These are phyloP conservation scores for Filosporella fistucella DNA, from an alignment of 495 filamentous ascomycete genomes.

Conservation along the genomic window DNA sequence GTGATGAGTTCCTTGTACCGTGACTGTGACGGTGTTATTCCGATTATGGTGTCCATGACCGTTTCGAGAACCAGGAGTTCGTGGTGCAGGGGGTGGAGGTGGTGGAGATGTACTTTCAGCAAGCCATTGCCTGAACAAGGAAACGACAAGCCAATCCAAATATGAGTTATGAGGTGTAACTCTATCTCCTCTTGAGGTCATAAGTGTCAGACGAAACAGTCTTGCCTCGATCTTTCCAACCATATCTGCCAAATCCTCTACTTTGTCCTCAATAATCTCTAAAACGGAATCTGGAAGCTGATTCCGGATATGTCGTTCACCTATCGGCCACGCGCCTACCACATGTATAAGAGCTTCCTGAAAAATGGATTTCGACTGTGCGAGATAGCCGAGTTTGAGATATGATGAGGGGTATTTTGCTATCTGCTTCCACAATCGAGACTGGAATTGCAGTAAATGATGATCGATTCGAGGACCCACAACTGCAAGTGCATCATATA, in stretches of 20 bases:
- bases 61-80: slow-evolving; percentile 29
- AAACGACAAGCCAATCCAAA: slow-evolving; percentile 82
- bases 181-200: slow-evolving; percentile 73
- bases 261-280: slow-evolving; percentile 88
- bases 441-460: slow-evolving; percentile 86
- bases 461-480: slow-evolving; percentile 90
- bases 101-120: slow-evolving; percentile 68
- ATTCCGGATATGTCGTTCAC: slow-evolving; percentile 68
- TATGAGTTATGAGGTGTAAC: slow-evolving; percentile 74
- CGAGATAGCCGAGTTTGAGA: slow-evolving; percentile 81
- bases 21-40: slow-evolving; percentile 15
- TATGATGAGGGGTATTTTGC: slow-evolving; percentile 91
- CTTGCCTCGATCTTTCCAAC: slow-evolving; percentile 56
- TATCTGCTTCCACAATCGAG: slow-evolving; percentile 86
- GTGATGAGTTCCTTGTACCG: slow-evolving; percentile 2
- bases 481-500: slow-evolving; percentile 85
- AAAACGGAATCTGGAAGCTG: slow-evolving; percentile 68
- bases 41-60: slow-evolving; percentile 19
- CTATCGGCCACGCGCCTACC: slow-evolving; percentile 84
- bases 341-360: slow-evolving; percentile 87
- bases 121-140: slow-evolving; percentile 84
- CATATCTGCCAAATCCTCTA: slow-evolving; percentile 60
- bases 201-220: slow-evolving; percentile 75
- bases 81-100: slow-evolving; percentile 29
- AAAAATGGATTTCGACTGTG: slow-evolving; percentile 81